These are phyloP conservation scores for Plectosphaerella plurivora DNA, from an alignment of 2,329 filamentous ascomycete genomes.

Conservation along the genomic window DNA sequence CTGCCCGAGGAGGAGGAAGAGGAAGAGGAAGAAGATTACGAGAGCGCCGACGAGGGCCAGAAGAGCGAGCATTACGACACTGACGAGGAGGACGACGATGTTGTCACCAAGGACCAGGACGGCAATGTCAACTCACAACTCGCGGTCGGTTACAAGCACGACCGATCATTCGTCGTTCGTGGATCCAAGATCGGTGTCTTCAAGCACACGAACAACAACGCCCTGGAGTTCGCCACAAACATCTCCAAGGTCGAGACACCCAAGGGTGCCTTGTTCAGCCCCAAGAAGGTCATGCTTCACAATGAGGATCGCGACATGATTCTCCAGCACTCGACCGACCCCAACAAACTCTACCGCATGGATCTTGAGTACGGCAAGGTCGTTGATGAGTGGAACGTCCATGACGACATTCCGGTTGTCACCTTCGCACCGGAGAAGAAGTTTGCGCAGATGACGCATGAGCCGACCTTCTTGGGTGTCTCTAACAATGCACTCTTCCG, in stretches of 20 bases:
- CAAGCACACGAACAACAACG: slow-evolving; percentile 90
- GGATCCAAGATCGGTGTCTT: slow-evolving; percentile 99
- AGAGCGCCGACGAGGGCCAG: slow-evolving; percentile 58
- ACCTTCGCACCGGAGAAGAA: slow-evolving; percentile 96
- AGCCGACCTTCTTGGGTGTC: slow-evolving; percentile 91
- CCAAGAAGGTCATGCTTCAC: slow-evolving; percentile 95
- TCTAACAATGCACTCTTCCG: slow-evolving; percentile 92
- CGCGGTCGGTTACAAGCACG: slow-evolving; percentile 94
- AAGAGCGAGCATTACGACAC: slow-evolving; percentile 64
- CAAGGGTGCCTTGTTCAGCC: slow-evolving; percentile 80
- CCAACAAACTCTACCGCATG: slow-evolving; percentile 93
- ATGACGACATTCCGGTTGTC: slow-evolving; percentile 90
- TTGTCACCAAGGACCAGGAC: slow-evolving; percentile 62
- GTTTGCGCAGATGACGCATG: slow-evolving; percentile 93
- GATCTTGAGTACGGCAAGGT: slow-evolving; percentile 97
- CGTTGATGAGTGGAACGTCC: slow-evolving; percentile 97
- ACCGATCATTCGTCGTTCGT: slow-evolving; percentile 93
- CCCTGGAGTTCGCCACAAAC: slow-evolving; percentile 92
- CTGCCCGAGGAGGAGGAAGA: slow-evolving; percentile 40
- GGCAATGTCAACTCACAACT: slow-evolving; percentile 89
- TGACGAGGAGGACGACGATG: slow-evolving; percentile 77
- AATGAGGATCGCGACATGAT: slow-evolving; percentile 88
- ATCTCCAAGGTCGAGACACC: slow-evolving; percentile 95
- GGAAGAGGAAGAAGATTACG: slow-evolving; percentile 52
- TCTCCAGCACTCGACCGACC: slow-evolving; percentile 75